Evolutionary conservation across 73 alveolate species (phyloP).

Genomic region (Paramecium primaurelia): DNA sequence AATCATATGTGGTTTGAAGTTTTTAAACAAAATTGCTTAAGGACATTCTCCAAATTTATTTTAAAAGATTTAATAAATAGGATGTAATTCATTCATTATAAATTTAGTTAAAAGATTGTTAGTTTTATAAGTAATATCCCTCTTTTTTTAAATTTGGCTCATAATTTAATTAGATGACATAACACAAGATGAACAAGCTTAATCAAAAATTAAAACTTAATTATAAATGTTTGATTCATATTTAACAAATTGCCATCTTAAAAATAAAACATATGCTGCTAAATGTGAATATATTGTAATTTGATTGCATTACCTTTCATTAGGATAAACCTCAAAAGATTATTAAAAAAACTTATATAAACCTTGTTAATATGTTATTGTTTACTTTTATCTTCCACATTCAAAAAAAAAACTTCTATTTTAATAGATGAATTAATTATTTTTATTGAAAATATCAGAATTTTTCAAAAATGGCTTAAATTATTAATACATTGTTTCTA

Average conservation of each 20-base stretch:
- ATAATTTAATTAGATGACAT: neutral
- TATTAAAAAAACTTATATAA: neutral
- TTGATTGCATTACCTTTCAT: neutral
- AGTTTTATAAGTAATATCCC: neutral
- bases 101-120: neutral
- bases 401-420: neutral
- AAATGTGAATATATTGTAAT: neutral
- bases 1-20: neutral
- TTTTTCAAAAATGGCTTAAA: neutral
- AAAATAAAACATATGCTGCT: neutral
- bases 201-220: neutral
- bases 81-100: neutral
- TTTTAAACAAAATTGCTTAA: neutral
- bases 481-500: neutral
- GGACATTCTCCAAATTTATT: neutral
- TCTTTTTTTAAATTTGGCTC: neutral
- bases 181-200: neutral
- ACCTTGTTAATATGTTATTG: neutral
- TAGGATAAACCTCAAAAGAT: neutral
- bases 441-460: neutral
- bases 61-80: neutral
- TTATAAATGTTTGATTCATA: neutral
- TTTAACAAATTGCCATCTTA: neutral
- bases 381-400: slow-evolving; percentile 9
- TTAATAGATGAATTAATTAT: neutral